Percentiles rank a stretch among this genome's conserved stretches.
These are phyloP conservation scores for Monosporascus sp. DNA, from an alignment of 2,329 filamentous ascomycete genomes.

Conservation along the genomic window DNA sequence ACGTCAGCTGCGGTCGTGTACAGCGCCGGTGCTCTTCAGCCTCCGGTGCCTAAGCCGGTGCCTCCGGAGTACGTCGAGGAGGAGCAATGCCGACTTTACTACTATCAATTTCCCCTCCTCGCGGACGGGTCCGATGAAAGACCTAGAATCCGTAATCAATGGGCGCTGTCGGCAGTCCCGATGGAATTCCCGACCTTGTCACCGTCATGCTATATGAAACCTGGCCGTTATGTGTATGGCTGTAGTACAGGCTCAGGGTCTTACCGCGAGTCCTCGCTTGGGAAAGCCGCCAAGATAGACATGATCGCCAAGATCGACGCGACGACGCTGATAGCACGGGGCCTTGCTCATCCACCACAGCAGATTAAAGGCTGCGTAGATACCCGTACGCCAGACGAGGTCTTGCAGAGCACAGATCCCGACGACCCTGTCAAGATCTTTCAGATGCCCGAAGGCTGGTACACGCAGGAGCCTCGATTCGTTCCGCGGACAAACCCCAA, in stretches of 20 bases:
- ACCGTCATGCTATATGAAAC: conserved; percentile 48
- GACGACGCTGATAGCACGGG: conserved; percentile 45
- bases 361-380: conserved; percentile 59
- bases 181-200: conserved; percentile 64
- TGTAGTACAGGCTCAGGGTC: conserved; percentile 54
- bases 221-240: conserved; percentile 59
- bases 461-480: conserved; percentile 63
- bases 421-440: conserved; percentile 58
- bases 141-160: conserved; percentile 52
- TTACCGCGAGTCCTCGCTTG: conserved; percentile 52
- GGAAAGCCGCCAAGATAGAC: conserved; percentile 62
- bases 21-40: conserved; percentile 55
- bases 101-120: conserved; percentile 54
- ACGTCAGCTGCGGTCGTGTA: conserved; percentile 62
- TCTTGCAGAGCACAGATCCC: conserved; percentile 38
- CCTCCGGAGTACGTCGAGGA: conserved; percentile 42
- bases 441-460: conserved; percentile 53
- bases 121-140: conserved; percentile 10
- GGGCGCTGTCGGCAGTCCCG: conserved; percentile 57
- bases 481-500: conserved; percentile 38
- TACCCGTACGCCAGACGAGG: conserved; percentile 44
- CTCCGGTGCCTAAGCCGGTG: conserved; percentile 38
- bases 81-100: conserved; percentile 65
- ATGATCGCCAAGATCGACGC: conserved; percentile 58
- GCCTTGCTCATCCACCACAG: conserved; percentile 37